Evolutionary conservation across 345 rosid species (phyloP).

Genomic region (Chamaenerion angustifolium): DNA sequence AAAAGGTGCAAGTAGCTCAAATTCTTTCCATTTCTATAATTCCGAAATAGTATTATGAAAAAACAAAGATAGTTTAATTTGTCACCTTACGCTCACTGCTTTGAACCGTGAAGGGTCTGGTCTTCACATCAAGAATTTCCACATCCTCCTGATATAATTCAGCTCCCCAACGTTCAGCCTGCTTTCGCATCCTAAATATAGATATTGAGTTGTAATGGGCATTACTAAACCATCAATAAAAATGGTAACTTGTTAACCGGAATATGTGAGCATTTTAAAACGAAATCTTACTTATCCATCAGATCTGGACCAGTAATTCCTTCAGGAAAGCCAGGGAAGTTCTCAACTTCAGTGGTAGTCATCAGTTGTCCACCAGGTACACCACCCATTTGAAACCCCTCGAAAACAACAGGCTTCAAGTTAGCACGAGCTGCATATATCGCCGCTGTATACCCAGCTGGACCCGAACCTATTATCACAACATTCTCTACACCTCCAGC

Average conservation of each 20-base stretch:
- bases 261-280: neutral
- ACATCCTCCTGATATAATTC: conserved; percentile 89
- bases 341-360: conserved; percentile 98
- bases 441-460: conserved; percentile 96
- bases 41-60: neutral
- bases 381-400: conserved; percentile 93
- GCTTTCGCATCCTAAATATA: conserved; percentile 62
- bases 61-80: conserved; percentile 2
- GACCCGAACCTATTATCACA: conserved; percentile 91
- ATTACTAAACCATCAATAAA: neutral
- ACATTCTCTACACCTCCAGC: conserved; percentile 67
- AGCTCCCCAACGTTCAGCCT: conserved; percentile 99
- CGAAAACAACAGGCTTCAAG: conserved; percentile 90
- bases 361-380: conserved; percentile 98
- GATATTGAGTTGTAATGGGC: conserved; percentile 4
- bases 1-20: neutral
- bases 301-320: conserved; percentile 97
- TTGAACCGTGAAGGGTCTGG: conserved; percentile 59
- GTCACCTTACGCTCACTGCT: conserved; percentile 88
- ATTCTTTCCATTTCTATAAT: neutral
- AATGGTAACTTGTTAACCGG: neutral
- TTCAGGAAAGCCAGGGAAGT: conserved; percentile 96
- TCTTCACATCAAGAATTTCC: conserved; percentile 55
- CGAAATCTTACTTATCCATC: conserved; percentile 60
- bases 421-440: conserved; percentile 98